phyloP scores from a whole-genome alignment of 2,329 filamentous ascomycete genomes.

The Xylaria sp. region DNA sequence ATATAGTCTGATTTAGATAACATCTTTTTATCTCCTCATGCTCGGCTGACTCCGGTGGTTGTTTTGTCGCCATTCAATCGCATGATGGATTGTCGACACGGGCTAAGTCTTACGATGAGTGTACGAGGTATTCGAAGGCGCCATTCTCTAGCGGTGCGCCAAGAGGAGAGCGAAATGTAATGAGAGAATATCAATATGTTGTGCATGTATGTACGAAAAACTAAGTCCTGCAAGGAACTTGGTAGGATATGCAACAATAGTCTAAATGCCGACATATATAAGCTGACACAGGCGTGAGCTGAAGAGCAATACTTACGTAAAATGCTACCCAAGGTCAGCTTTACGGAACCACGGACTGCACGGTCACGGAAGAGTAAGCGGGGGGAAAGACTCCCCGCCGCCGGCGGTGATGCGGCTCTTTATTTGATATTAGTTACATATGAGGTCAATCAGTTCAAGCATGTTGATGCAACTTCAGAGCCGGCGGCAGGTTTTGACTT shows the following conservation, averaged over 20 bases:
- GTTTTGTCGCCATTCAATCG: background rate
- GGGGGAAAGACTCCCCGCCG: background rate
- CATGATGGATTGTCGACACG: background rate
- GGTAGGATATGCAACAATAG: background rate
- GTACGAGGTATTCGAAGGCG: background rate
- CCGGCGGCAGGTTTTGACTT: background rate
- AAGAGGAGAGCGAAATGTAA: background rate
- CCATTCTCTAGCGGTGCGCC: background rate
- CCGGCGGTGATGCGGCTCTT: constrained; percentile 17
- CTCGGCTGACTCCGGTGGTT: background rate
- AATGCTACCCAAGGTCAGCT: constrained; percentile 1
- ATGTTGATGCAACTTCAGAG: background rate
- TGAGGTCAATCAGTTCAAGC: background rate
- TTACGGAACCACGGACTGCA: background rate
- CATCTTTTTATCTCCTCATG: background rate
- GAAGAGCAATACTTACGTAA: constrained; percentile 13
- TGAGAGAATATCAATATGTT: background rate
- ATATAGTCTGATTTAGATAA: background rate
- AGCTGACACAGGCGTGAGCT: background rate
- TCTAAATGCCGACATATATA: background rate
- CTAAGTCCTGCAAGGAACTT: background rate
- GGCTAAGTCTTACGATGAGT: background rate
- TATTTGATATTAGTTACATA: background rate
- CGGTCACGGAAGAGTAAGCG: constrained; percentile 5
- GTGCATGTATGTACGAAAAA: background rate